Conservation (phyloP, 352 stramenopile genomes). For the Pythium periplocum region DNA sequence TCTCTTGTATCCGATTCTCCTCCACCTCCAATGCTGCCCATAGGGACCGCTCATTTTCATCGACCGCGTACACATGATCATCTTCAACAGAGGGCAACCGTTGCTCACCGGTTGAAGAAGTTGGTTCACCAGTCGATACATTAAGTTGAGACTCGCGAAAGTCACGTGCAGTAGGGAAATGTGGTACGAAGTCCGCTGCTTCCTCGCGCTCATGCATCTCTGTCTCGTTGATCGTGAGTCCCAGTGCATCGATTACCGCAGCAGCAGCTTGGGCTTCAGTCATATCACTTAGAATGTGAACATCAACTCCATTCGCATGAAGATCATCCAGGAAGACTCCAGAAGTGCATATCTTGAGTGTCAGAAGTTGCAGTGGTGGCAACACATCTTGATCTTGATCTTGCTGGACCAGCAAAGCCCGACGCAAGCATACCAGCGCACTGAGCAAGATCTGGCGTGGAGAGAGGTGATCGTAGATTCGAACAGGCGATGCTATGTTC, state of each 20-base stretch:
- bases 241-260: conserved; percentile 50
- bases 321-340: conserved; percentile 70
- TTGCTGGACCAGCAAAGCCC: conserved; percentile 52
- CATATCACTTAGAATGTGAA: conserved; percentile 50
- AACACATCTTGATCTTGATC: conserved; percentile 25
- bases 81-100: too few species aligned
- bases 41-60: conserved; percentile 49
- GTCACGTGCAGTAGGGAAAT: conserved; percentile 63
- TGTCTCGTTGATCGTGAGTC: conserved; percentile 55
- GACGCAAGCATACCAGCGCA: conserved; percentile 64
- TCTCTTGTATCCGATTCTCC: conserved; percentile 70
- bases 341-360: conserved; percentile 67
- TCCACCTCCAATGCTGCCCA: conserved; percentile 79
- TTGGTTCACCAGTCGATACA: too few species aligned
- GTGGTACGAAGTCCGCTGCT: conserved; percentile 52
- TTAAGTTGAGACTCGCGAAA: background rate
- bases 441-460: conserved; percentile 77
- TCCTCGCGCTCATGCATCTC: conserved; percentile 75
- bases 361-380: conserved; percentile 40
- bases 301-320: conserved; percentile 33
- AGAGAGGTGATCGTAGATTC: conserved; percentile 58
- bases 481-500: conserved; percentile 47
- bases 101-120: too few species aligned
- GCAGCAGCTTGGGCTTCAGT: conserved; percentile 52
- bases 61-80: background rate